These are phyloP conservation scores for Blepharisma japonicum DNA, from an alignment of 73 alveolate species.

Conservation along the genomic window DNA sequence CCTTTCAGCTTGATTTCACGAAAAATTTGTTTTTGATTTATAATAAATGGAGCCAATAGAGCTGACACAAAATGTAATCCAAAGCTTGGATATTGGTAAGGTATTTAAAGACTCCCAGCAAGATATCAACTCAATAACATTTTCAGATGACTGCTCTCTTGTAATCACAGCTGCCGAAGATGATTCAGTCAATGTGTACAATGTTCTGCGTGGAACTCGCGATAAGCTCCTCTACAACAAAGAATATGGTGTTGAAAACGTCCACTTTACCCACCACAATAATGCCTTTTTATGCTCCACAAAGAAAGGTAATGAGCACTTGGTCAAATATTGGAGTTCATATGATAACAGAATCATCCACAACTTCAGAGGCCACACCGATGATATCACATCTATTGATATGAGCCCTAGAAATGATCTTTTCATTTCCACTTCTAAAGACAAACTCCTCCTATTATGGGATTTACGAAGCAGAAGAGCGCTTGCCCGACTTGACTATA, in stretches of 20 bases:
- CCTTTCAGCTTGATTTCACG: no score
- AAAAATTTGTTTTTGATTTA: no score
- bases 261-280: constrained; percentile 8
- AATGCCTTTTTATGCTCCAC: constrained; percentile 26
- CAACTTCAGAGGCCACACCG: constrained; percentile 26
- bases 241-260: constrained; percentile 29
- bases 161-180: background rate
- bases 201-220: constrained; percentile 7
- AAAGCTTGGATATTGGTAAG: constrained; percentile 14
- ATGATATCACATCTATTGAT: constrained; percentile 22
- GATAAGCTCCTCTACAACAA: constrained; percentile 29
- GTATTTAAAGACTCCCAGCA: constrained; percentile 26
- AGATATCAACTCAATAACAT: constrained; percentile 22
- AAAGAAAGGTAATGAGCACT: constrained; percentile 13
- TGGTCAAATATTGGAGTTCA: constrained; percentile 28
- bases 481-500: background rate
- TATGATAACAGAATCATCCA: constrained; percentile 26
- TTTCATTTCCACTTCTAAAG: constrained; percentile 14
- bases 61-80: constrained; percentile 21
- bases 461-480: constrained; percentile 9
- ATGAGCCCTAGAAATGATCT: constrained; percentile 17
- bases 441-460: constrained; percentile 1
- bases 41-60: constrained; percentile 13
- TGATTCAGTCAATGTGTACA: constrained; percentile 23
- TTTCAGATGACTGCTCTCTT: background rate